These are phyloP conservation scores for Huntiella omanensis DNA, from an alignment of 2,329 filamentous ascomycete genomes.

Conservation along the genomic window DNA sequence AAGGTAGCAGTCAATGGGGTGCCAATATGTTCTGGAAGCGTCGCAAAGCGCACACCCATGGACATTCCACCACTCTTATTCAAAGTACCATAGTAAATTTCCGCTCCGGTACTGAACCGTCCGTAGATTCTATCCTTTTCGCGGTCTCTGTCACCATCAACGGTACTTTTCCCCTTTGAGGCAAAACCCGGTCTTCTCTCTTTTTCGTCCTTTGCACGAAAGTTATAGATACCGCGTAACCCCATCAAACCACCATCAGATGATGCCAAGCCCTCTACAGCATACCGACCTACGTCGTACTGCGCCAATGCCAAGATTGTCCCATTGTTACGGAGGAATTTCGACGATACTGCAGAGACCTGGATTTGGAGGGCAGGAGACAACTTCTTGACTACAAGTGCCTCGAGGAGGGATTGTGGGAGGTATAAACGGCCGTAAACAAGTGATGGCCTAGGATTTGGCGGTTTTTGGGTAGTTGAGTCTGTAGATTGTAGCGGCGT, in stretches of 20 bases:
- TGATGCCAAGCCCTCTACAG: constrained; percentile 74
- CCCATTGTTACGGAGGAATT: constrained; percentile 52
- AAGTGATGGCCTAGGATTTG: constrained; percentile 32
- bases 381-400: constrained; percentile 61
- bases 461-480: constrained; percentile 9
- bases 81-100: constrained; percentile 85
- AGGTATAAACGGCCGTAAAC: constrained; percentile 66
- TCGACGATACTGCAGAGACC: constrained; percentile 59
- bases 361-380: constrained; percentile 63
- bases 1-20: constrained; percentile 88
- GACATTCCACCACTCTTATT: constrained; percentile 91
- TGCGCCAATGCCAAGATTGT: constrained; percentile 56
- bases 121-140: constrained; percentile 50
- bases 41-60: constrained; percentile 75
- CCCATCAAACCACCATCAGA: constrained; percentile 84
- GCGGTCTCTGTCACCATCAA: constrained; percentile 31
- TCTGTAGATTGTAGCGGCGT: not conserved
- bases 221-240: constrained; percentile 81
- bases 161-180: not conserved
- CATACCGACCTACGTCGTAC: constrained; percentile 75
- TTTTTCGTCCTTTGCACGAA: constrained; percentile 48
- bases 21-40: constrained; percentile 58
- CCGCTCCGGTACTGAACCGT: constrained; percentile 75
- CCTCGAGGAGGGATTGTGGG: constrained; percentile 71
- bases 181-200: not conserved